A percentile compares a stretch with the other conserved stretches of the same genome.
phyloP scores from a whole-genome alignment of 352 stramenopile species.

The Globisporangium recalcitrans region DNA sequence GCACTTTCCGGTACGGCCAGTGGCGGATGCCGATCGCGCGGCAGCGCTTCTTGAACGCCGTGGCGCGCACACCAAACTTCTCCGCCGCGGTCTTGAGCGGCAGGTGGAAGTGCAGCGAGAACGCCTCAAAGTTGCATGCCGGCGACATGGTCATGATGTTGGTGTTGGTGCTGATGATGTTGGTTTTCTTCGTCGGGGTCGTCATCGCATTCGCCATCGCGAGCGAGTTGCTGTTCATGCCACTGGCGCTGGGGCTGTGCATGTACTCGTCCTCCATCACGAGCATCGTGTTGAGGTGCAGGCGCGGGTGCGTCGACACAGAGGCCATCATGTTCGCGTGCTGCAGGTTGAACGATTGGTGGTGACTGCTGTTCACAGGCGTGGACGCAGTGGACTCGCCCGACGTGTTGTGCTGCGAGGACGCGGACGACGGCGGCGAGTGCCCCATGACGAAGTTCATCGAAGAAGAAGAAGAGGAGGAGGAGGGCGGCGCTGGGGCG shows the following conservation, averaged over 20 bases:
- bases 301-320: slow-evolving; percentile 5
- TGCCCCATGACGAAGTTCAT: slow-evolving; percentile 1
- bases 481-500: background rate
- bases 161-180: background rate
- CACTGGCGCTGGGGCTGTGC: slow-evolving; percentile 20
- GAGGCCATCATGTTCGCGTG: background rate
- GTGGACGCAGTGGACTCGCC: slow-evolving; percentile 7
- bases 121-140: slow-evolving; percentile 64
- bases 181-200: slow-evolving; percentile 27
- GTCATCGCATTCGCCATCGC: slow-evolving; percentile 19
- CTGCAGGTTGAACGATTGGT: slow-evolving; percentile 9
- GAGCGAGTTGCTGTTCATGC: slow-evolving; percentile 13
- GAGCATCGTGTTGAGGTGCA: slow-evolving; percentile 29
- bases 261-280: slow-evolving; percentile 36
- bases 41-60: slow-evolving; percentile 73
- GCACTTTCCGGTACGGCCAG: slow-evolving; percentile 71
- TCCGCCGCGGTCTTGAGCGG: slow-evolving; percentile 63
- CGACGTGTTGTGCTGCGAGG: slow-evolving; percentile 6
- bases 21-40: slow-evolving; percentile 66
- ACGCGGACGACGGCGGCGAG: background rate
- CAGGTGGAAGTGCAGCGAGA: slow-evolving; percentile 63
- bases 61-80: slow-evolving; percentile 70
- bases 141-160: slow-evolving; percentile 49
- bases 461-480: background rate
- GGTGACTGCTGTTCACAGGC: slow-evolving; percentile 4